phyloP scores from a whole-genome alignment of 169 alveolate genomes.

The Theileria annulata region DNA sequence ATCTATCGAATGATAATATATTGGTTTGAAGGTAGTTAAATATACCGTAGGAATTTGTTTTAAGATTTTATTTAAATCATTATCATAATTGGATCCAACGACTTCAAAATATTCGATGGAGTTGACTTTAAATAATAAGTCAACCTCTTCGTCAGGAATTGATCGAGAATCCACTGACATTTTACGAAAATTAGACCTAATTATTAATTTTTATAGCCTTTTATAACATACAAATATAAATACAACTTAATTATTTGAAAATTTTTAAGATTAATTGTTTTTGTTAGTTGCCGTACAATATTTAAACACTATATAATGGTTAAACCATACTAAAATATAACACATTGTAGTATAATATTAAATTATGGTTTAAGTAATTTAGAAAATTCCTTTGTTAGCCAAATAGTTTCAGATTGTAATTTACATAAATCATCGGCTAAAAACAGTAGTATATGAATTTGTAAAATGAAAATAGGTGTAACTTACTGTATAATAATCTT shows the following conservation, averaged over 20 bases:
- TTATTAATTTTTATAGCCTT: not conserved
- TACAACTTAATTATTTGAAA: too few relatives aligned
- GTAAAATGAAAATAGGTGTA: not conserved
- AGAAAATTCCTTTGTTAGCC: constrained; percentile 36
- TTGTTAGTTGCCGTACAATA: not conserved
- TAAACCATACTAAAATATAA: too few relatives aligned
- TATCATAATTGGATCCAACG: not conserved
- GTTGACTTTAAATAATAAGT: constrained; percentile 26
- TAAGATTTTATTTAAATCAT: not conserved
- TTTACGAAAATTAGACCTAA: not conserved
- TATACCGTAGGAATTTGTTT: constrained; percentile 15
- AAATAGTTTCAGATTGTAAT: constrained; percentile 43
- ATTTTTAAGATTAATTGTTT: too few relatives aligned
- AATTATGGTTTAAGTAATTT: not conserved
- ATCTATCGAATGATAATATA: not conserved
- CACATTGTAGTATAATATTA: too few relatives aligned
- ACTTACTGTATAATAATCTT: constrained; percentile 28
- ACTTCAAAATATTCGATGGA: constrained; percentile 39
- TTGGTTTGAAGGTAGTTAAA: not conserved
- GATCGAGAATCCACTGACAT: not conserved
- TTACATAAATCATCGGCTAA: constrained; percentile 44
- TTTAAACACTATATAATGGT: not conserved
- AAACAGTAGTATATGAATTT: not conserved
- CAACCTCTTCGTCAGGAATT: constrained; percentile 16
- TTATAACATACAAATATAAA: not conserved